Base-by-base conservation (phyloP, 345 rosid genomes). In the Citrus maxima region DNA sequence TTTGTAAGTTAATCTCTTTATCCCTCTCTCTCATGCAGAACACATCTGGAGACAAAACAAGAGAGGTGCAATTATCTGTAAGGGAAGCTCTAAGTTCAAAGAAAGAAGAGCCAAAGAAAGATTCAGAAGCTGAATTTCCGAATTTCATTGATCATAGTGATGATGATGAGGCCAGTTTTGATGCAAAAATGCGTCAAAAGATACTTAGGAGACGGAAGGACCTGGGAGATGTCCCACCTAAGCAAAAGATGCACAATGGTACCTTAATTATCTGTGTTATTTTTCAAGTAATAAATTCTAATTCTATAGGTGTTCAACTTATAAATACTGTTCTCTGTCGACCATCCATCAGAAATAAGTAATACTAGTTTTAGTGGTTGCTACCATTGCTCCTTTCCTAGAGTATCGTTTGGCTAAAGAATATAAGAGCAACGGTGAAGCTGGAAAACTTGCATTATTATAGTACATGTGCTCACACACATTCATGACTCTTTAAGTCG, bases 181-280 rank as follows among this genome's bases (percentile, higher is more conserved):
- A 96, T 89, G 90, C 90, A 67, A 86, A 88, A 83, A 96, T 96
- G 98, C 93, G 95, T 70, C 90, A 83, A 64, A 90, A 87, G 80
- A 88, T 93, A 83, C 95, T 93, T 77, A 84, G 65, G 73, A 91
- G 84, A 87, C 85, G 89, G 59, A 87, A 87, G 72, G 94, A 96
- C 77, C 77, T 90, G 79, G 94, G 92, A 78, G 88, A 87, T 82
- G 60, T 66, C 65, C 88, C 91, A 78, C 74, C 87, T 32, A 86
- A 84, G 78, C 89, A 77, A 79, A 86, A 83, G 78, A 80, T 73
- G 83, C 79, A 81, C 77, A 87, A 81, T 61, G 93, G 98, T 93
- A 84, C 74, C 27, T 5, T 19, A 46, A 64, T 42, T 37, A 7
- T 67, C n/a, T 64, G 22, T 56, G 6, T 6, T 27, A 55, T n/a